Percentiles rank a stretch among this genome's conserved stretches.
phyloP scores from a whole-genome alignment of 352 stramenopile species.

The Pythium rhizo-oryzae region DNA sequence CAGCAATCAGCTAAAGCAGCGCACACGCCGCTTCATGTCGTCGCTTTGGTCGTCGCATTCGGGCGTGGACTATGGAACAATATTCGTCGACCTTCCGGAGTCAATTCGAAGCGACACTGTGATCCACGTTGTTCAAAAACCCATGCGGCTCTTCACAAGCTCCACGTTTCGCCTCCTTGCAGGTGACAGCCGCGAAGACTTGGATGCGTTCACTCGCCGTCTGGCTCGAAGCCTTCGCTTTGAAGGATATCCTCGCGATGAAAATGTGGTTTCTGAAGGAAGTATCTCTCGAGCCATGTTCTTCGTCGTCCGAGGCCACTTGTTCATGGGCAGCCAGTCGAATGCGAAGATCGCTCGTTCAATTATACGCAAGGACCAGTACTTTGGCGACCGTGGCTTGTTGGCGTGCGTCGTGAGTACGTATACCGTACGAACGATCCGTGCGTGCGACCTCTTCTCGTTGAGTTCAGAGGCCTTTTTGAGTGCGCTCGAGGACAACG shows the following conservation, averaged over 20 bases:
- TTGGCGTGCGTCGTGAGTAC: slow-evolving; percentile 23
- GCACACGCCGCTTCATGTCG: slow-evolving; percentile 26
- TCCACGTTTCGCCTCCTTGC: slow-evolving; percentile 28
- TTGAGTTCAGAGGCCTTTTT: slow-evolving; percentile 27
- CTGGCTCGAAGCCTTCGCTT: slow-evolving; percentile 25
- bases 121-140: slow-evolving; percentile 19
- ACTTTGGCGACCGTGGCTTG: slow-evolving; percentile 31
- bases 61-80: slow-evolving; percentile 24
- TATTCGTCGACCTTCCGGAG: slow-evolving; percentile 29
- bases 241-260: slow-evolving; percentile 32
- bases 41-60: slow-evolving; percentile 30
- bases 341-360: slow-evolving; percentile 4
- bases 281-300: slow-evolving; percentile 34
- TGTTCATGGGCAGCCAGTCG: slow-evolving; percentile 14
- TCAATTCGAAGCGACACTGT: slow-evolving; percentile 21
- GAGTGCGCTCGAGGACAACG: slow-evolving; percentile 15
- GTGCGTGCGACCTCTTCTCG: slow-evolving; percentile 29
- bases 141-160: slow-evolving; percentile 21
- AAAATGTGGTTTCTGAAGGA: slow-evolving; percentile 32
- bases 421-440: slow-evolving; percentile 21
- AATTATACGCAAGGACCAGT: slow-evolving; percentile 28
- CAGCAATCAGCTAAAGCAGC: slow-evolving; percentile 28
- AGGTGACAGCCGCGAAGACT: slow-evolving; percentile 1
- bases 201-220: slow-evolving; percentile 14
- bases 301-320: slow-evolving; percentile 30